Conservation (phyloP, 768 basidiomycete genomes). For the Pisolithus sp. region DNA sequence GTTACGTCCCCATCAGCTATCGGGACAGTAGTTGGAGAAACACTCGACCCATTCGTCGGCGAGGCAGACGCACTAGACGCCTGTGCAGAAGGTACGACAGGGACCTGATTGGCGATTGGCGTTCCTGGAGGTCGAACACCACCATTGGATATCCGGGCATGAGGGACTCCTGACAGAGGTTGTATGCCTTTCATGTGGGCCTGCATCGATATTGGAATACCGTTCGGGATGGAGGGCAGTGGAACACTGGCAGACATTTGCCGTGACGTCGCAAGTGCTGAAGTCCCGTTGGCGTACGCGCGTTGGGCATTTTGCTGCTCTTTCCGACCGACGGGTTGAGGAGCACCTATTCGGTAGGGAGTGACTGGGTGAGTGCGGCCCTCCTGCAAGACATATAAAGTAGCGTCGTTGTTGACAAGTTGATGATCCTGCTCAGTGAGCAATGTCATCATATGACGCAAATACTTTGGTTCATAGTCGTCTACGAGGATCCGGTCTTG, state of each 20-base stretch:
- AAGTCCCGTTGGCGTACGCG: conserved; percentile 18
- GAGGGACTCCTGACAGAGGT: conserved; percentile 38
- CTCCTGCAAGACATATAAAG: conserved; percentile 36
- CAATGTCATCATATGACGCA: conserved; percentile 50
- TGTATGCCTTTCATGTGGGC: conserved; percentile 55
- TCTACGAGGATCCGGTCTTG: conserved; percentile 65
- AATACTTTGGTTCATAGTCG: conserved; percentile 58
- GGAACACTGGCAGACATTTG: conserved; percentile 15
- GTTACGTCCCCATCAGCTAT: background rate
- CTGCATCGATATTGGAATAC: conserved; percentile 52
- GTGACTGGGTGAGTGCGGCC: conserved; percentile 45
- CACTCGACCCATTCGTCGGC: background rate
- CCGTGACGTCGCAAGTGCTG: conserved; percentile 18
- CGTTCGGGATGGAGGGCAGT: conserved; percentile 30
- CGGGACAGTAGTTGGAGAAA: background rate
- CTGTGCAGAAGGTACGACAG: background rate
- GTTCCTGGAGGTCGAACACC: background rate
- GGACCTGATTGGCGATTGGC: background rate
- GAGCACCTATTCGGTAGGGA: conserved; percentile 38
- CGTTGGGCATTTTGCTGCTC: conserved; percentile 19
- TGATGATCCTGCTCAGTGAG: conserved; percentile 49
- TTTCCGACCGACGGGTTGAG: conserved; percentile 23
- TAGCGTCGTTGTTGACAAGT: conserved; percentile 45
- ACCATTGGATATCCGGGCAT: conserved; percentile 50
- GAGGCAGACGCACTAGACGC: background rate